Percentiles rank a stretch among this genome's conserved stretches.
phyloP scores from a whole-genome alignment of 139 green algal genomes.

The Closterium sp. region DNA sequence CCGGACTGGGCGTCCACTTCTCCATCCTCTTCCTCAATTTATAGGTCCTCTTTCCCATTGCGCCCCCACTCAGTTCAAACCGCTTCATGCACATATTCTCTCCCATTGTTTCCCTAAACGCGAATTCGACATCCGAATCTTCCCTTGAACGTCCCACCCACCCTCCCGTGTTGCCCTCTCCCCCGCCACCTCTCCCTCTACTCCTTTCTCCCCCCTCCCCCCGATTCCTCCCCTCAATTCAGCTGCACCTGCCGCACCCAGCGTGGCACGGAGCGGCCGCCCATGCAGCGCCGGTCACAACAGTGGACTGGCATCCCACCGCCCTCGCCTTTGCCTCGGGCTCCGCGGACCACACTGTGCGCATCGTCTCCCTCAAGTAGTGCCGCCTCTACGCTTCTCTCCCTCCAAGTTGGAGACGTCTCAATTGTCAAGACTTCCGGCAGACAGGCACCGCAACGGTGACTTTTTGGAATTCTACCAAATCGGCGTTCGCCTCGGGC shows the following conservation, averaged over 20 bases:
- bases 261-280: not conserved
- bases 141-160: too few relatives aligned
- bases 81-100: not conserved
- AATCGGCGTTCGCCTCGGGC: not conserved
- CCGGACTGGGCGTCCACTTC: too few relatives aligned
- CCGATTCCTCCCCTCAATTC: not conserved
- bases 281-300: not conserved
- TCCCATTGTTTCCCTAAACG: too few relatives aligned
- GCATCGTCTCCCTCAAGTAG: not conserved
- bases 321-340: not conserved
- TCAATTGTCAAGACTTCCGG: too few relatives aligned
- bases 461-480: too few relatives aligned
- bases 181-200: not conserved
- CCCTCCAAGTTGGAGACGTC: too few relatives aligned
- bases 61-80: too few relatives aligned
- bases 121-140: too few relatives aligned
- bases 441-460: too few relatives aligned
- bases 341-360: slow-evolving; percentile 7
- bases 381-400: too few relatives aligned
- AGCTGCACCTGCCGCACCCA: not conserved
- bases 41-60: too few relatives aligned
- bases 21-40: too few relatives aligned
- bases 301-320: slow-evolving; percentile 25
- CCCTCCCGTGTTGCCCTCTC: not conserved
- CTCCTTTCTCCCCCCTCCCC: slow-evolving; percentile 8